phyloP scores from a whole-genome alignment of 192 early-diverging fungal genomes.

The Coemansia sp. region DNA sequence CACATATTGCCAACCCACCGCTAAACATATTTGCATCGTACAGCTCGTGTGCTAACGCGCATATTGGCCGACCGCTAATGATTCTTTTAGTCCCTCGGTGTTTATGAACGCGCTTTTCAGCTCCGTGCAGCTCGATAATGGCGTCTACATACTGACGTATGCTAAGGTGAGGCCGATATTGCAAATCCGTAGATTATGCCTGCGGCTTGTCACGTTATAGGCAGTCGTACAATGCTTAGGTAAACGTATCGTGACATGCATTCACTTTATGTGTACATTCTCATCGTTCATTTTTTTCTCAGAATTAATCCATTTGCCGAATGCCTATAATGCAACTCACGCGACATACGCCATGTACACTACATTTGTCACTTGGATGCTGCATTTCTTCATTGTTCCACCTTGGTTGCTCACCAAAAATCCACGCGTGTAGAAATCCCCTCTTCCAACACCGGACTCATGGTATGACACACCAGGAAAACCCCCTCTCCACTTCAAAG shows the following conservation, averaged over 20 bases:
- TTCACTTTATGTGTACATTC: not conserved
- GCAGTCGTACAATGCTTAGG: not conserved
- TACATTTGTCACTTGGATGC: not conserved
- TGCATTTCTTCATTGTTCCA: not conserved
- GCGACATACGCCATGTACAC: not conserved
- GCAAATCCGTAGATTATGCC: not conserved
- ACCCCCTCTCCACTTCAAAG: no score
- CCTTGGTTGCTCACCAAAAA: not conserved
- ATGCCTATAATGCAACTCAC: slow-evolving; percentile 1
- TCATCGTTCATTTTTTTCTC: not conserved
- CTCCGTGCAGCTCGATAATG: not conserved
- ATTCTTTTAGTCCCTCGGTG: not conserved
- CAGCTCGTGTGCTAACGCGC: not conserved
- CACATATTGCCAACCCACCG: not conserved
- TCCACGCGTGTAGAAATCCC: not conserved
- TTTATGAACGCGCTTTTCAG: not conserved
- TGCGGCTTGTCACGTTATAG: not conserved
- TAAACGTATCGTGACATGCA: not conserved
- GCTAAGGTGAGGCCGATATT: not conserved
- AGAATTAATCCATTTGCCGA: not conserved
- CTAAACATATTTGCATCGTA: not conserved
- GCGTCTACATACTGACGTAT: not conserved
- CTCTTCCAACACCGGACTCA: not conserved
- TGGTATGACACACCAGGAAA: not conserved
- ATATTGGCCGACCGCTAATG: not conserved